phyloP scores from a whole-genome alignment of 2,329 filamentous ascomycete genomes.

The Microcyclosporella mali region DNA sequence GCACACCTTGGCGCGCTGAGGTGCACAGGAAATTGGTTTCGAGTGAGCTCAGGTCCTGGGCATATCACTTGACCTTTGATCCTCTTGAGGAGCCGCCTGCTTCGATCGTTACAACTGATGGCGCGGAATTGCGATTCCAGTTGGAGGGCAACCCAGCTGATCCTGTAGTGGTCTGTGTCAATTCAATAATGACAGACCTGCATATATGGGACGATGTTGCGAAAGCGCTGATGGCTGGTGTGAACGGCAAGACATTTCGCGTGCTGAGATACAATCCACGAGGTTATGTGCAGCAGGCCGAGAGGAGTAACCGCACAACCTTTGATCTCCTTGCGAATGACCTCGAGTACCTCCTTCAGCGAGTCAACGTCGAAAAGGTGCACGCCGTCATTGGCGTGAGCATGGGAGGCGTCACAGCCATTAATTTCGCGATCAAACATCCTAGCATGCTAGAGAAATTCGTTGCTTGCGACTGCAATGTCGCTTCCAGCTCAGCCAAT shows the following conservation, averaged over 20 bases:
- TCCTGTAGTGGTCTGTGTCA: slow-evolving; percentile 68
- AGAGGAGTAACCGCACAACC: slow-evolving; percentile 40
- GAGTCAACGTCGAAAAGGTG: slow-evolving; percentile 61
- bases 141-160: slow-evolving; percentile 67
- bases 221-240: slow-evolving; percentile 47
- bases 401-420: slow-evolving; percentile 71
- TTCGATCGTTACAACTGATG: slow-evolving; percentile 62
- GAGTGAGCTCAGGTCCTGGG: slow-evolving; percentile 54
- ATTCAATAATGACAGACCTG: slow-evolving; percentile 71
- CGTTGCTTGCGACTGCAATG: slow-evolving; percentile 74
- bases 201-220: slow-evolving; percentile 78
- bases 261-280: slow-evolving; percentile 73
- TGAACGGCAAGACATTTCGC: slow-evolving; percentile 57
- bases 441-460: slow-evolving; percentile 56
- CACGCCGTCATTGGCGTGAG: slow-evolving; percentile 69
- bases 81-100: slow-evolving; percentile 56
- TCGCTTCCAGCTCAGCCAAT: slow-evolving; percentile 64
- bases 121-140: slow-evolving; percentile 63
- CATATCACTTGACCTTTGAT: slow-evolving; percentile 74
- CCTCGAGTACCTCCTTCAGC: slow-evolving; percentile 58
- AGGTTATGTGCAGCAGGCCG: slow-evolving; percentile 50
- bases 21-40: slow-evolving; percentile 56
- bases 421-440: slow-evolving; percentile 65
- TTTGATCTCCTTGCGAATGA: slow-evolving; percentile 64
- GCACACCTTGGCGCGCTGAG: slow-evolving; percentile 56